Evolutionary conservation across 352 stramenopile species (phyloP).

Genomic region (Phytophthora chlamydospora): DNA sequence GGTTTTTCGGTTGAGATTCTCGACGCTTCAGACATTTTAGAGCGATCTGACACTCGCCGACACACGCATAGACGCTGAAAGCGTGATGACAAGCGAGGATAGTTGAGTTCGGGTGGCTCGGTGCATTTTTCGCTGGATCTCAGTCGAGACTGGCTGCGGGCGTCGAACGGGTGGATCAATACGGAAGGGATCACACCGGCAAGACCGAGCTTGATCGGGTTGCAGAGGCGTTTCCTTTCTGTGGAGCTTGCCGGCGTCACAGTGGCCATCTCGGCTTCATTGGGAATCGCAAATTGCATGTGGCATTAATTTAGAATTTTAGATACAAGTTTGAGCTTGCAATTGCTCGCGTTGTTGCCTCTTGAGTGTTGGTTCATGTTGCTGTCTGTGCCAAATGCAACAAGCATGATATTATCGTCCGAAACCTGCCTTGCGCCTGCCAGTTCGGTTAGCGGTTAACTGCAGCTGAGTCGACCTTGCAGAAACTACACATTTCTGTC

Average conservation of each 20-base stretch:
- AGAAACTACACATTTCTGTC: too few relatives aligned
- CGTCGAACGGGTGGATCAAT: slow-evolving; percentile 4
- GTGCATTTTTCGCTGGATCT: slow-evolving; percentile 5
- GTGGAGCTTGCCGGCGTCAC: too few relatives aligned
- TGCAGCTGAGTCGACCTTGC: too few relatives aligned
- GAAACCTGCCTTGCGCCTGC: too few relatives aligned
- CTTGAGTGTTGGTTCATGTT: too few relatives aligned
- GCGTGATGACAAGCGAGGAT: slow-evolving; percentile 12
- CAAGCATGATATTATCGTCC: too few relatives aligned
- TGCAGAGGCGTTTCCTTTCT: slow-evolving; percentile 15
- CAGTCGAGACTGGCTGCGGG: slow-evolving; percentile 5
- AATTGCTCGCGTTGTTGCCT: too few relatives aligned
- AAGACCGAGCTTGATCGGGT: slow-evolving; percentile 8
- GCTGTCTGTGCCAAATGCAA: too few relatives aligned
- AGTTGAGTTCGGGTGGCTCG: slow-evolving; percentile 13
- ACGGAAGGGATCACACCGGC: too few relatives aligned
- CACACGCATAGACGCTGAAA: slow-evolving; percentile 28
- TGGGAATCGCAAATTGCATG: neutral
- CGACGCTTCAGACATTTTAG: slow-evolving; percentile 21
- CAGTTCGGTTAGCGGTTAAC: too few relatives aligned
- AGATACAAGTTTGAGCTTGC: too few relatives aligned
- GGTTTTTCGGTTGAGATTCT: slow-evolving; percentile 62
- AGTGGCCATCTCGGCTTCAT: too few relatives aligned
- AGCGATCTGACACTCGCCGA: slow-evolving; percentile 18
- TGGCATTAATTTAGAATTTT: slow-evolving; percentile 38